phyloP scores from a whole-genome alignment of 2,329 filamentous ascomycete species.

The Aspergillus alliaceus region DNA sequence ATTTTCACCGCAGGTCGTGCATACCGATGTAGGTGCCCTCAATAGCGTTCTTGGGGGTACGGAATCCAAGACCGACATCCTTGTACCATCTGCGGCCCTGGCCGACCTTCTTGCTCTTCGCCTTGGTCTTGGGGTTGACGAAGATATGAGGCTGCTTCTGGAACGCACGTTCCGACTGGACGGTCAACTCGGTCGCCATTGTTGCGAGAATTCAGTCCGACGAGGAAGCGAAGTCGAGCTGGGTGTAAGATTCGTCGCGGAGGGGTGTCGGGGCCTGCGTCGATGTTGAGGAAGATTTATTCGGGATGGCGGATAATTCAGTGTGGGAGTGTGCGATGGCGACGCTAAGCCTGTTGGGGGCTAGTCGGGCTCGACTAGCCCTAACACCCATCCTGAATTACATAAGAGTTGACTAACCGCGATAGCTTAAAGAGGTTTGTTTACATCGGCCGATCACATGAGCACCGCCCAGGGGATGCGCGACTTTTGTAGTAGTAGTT shows the following conservation, averaged over 20 bases:
- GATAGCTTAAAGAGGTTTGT: conserved; percentile 32
- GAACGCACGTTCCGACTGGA: conserved; percentile 99
- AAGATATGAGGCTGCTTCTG: conserved; percentile 99
- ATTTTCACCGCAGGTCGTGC: conserved; percentile 46
- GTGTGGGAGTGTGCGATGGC: conserved; percentile 38
- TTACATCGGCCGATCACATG: conserved; percentile 40
- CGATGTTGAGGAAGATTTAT: conserved; percentile 44
- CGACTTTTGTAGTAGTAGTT: conserved; percentile 10
- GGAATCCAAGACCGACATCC: conserved; percentile 99
- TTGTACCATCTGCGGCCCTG: conserved; percentile 99
- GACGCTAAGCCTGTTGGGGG: conserved; percentile 31
- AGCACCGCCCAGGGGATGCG: conserved; percentile 30
- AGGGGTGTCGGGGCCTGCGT: conserved; percentile 38
- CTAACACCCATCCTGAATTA: conserved; percentile 15
- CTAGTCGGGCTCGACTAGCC: conserved; percentile 41
- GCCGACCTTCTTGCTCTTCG: conserved; percentile 75
- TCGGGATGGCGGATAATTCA: conserved; percentile 35
- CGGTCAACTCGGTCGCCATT: conserved; percentile 98
- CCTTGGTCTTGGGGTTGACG: conserved; percentile 93
- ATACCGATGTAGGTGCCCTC: conserved; percentile 98
- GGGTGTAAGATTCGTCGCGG: conserved; percentile 33
- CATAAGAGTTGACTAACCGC: background rate
- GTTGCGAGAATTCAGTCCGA: conserved; percentile 57
- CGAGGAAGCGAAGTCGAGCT: conserved; percentile 41
- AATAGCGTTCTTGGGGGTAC: conserved; percentile 97